Base-by-base conservation (phyloP, 2,329 filamentous ascomycete genomes). In the Talaromyces sp. region DNA sequence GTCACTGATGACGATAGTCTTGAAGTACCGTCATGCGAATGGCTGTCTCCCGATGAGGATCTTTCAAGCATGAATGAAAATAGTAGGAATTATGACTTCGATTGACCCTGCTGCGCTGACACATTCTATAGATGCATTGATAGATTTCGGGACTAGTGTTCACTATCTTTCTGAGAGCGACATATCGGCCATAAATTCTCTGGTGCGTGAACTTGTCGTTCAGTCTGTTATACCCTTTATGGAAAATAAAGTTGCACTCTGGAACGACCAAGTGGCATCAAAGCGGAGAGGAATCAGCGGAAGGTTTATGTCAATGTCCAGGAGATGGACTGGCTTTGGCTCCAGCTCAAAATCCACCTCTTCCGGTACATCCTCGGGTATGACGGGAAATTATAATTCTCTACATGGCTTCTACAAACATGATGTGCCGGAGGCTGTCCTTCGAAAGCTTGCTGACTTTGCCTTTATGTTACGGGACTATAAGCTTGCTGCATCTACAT, bases 231-330 rank as follows among this genome's bases (percentile, higher is more conserved):
- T 99, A 64, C 95, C 96, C 1, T 93, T 91, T 47, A 99, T 99
- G 96, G 95, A 99, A 78, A 90, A 94, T 64, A 89, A 91, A 69
- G 87, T 96, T 11, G 90, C 92, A 6, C 84, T 93, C 5, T 99
- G 95, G 96, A 99, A 99, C 73, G 95, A 99, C 72, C 94, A 98
- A 76, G 91, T 98, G 31, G 93, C 94, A 16, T 97, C 96, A 13
- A 87, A 92, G 65, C 85, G 96, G 65, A 88, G 92, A 72, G 96
- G 96, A 14, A 84, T 99, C 57, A 91, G 91, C 63, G 96, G 96
- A 11, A 88, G 93, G n/a, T 94, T 99, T 77, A 93, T 97, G 83
- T 96, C 90, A 10, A 83, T 99, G 64, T 97, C 93, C 0, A 93
- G 95, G 73, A 90, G 93, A 70, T 98, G 92, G 88, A 87, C 91